These are phyloP conservation scores for Escallonia herrerae DNA, from an alignment of 129 eudicot species.

Conservation along the genomic window DNA sequence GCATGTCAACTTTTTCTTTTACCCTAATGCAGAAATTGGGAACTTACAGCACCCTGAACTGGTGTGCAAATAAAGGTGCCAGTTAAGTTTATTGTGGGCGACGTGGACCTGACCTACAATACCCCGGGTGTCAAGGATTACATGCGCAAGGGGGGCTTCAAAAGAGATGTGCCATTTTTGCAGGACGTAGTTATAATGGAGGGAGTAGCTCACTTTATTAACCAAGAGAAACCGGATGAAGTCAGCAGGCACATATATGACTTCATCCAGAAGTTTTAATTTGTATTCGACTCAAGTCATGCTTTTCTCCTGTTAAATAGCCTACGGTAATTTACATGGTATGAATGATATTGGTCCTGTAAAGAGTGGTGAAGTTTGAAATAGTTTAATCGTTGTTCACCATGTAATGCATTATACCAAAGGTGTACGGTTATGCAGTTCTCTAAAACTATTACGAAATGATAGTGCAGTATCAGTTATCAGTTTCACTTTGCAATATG, in stretches of 20 bases:
- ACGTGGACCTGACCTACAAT: conserved; percentile 70
- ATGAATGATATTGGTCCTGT: too few species aligned
- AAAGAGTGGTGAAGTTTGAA: too few species aligned
- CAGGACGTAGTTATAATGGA: conserved; percentile 87
- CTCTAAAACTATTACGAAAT: too few species aligned
- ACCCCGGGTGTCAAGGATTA: conserved; percentile 75
- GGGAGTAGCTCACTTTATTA: conserved; percentile 74
- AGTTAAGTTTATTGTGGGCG: conserved; percentile 77
- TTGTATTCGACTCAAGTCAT: background rate
- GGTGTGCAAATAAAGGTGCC: conserved; percentile 77
- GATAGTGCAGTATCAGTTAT: too few species aligned
- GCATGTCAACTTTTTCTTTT: too few species aligned
- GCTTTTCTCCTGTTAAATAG: too few species aligned
- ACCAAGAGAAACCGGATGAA: conserved; percentile 68
- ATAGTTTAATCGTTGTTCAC: too few species aligned
- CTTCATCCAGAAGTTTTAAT: conserved; percentile 62
- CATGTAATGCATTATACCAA: too few species aligned
- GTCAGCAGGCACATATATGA: conserved; percentile 55
- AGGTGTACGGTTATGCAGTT: too few species aligned
- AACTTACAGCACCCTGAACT: conserved; percentile 68
- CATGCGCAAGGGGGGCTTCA: conserved; percentile 67
- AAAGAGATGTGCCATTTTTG: conserved; percentile 57
- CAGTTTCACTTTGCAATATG: too few species aligned
- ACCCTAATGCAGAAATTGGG: conserved; percentile 57
- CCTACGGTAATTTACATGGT: too few species aligned